Base-by-base conservation (phyloP, 768 basidiomycete species). In the Hygrophorus pudorinus region DNA sequence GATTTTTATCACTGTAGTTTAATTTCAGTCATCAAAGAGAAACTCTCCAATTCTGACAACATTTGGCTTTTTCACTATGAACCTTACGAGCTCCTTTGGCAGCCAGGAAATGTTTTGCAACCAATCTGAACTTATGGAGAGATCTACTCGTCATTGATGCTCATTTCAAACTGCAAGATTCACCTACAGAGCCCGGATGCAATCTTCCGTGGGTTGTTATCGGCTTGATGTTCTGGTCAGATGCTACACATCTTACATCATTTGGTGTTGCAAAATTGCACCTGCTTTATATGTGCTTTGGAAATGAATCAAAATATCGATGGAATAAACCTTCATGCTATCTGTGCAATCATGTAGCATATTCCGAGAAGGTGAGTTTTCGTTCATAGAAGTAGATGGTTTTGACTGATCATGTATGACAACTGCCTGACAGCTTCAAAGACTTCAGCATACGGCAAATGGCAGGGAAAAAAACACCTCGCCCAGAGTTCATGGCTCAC, bases 151-250 rank as follows among this genome's bases (percentile, higher is more conserved):
- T 24, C 7, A 24, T 24, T 3, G 24, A 36, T 2, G 47, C 41
- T 13, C 34, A 43, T 16, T 31, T 10, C 6, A 34, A 37, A n/a
- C 37, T 48, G 6, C 47, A 48, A 35, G 27, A 42, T 6, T 43
- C 41, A 5, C 36, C 47, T 5, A 21, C 39, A n/a, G 46, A 47
- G 16, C 41, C 41, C 2, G 49, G 35, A 3, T 51, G 52, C 35
- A 11, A 38, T 3, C 48, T 53, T 38, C 50, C 47, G 12, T 16
- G 41, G 13, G 42, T 46, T 29, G 34, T 53, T 21, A 32, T 47
- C 5, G 51, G 37, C 3, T 11, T 49, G 27, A 52, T 53, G 48
- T 42, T 50, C 35, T 50, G 41, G 45, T 52, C 51, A 2, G 51
- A 52, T 41, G 20, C 49, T 17, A 53, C 52, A 2, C 52, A 53